These are phyloP conservation scores for Fonsecaea nubica DNA, from an alignment of 2,329 filamentous ascomycete species.

Conservation along the genomic window DNA sequence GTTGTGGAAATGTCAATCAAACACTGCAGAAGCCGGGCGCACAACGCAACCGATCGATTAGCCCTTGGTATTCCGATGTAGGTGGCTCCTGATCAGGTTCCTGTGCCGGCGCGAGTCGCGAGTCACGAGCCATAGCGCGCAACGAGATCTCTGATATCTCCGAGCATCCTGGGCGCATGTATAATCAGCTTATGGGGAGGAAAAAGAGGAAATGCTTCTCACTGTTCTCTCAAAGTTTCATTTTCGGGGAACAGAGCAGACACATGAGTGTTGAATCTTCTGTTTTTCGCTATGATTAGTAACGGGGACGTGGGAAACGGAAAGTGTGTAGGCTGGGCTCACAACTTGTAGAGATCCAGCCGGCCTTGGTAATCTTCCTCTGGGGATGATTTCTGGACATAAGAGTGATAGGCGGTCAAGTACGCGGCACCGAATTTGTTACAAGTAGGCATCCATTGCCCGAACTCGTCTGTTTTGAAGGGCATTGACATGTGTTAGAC, in stretches of 20 bases:
- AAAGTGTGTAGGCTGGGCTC: not conserved
- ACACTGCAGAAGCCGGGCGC: no score
- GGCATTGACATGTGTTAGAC: no score
- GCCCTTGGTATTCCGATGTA: no score
- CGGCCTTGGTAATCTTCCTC: constrained; percentile 4
- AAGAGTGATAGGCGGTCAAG: not conserved
- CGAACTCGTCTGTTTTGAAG: constrained; percentile 4
- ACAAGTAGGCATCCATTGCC: constrained; percentile 5
- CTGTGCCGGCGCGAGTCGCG: no score
- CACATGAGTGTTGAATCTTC: constrained; percentile 6
- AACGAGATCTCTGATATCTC: not conserved
- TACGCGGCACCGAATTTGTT: constrained; percentile 5
- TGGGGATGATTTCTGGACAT: not conserved
- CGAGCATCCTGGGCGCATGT: not conserved
- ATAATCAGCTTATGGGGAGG: not conserved
- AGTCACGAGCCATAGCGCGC: not conserved
- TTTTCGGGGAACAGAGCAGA: not conserved
- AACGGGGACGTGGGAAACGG: not conserved
- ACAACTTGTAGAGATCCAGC: constrained; percentile 8
- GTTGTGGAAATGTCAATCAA: no score
- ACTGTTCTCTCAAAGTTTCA: not conserved
- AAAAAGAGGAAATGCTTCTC: not conserved
- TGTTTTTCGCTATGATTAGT: not conserved
- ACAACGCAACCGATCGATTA: no score
- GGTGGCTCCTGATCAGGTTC: no score